Conservation (phyloP, 441 rosid genomes). For the Lepidium campestre region DNA sequence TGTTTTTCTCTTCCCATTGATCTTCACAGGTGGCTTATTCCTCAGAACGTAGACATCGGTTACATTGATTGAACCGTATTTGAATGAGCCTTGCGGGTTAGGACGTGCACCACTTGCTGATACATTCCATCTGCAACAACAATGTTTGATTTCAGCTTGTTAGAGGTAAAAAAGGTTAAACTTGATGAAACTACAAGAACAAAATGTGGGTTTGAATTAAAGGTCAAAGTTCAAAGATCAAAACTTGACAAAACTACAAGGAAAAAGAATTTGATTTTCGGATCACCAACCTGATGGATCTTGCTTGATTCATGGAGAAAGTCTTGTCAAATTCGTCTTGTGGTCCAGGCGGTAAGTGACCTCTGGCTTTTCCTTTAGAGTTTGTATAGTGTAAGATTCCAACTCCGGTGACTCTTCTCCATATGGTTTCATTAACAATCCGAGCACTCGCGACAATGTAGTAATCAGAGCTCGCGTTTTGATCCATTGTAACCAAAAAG, state of each 20-base stretch:
- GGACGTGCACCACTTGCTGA: conserved; percentile 97
- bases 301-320: conserved; percentile 94
- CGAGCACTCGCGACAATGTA: conserved; percentile 96
- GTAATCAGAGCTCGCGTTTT: conserved; percentile 88
- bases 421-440: conserved; percentile 71
- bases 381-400: conserved; percentile 80
- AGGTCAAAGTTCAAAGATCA: background rate
- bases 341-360: conserved; percentile 79
- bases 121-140: conserved; percentile 59
- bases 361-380: conserved; percentile 82
- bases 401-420: conserved; percentile 94
- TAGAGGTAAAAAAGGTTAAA: background rate
- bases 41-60: conserved; percentile 68
- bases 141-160: background rate
- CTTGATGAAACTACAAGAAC: background rate
- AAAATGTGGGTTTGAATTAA: background rate
- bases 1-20: conserved; percentile 56
- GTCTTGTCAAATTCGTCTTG: conserved; percentile 77
- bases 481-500: conserved; percentile 87
- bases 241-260: background rate
- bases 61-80: conserved; percentile 86
- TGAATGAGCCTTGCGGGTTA: conserved; percentile 91
- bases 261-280: background rate
- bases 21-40: conserved; percentile 57
- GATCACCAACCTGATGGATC: conserved; percentile 80